phyloP scores from a whole-genome alignment of 768 basidiomycete genomes.

The Crucibulum laeve region DNA sequence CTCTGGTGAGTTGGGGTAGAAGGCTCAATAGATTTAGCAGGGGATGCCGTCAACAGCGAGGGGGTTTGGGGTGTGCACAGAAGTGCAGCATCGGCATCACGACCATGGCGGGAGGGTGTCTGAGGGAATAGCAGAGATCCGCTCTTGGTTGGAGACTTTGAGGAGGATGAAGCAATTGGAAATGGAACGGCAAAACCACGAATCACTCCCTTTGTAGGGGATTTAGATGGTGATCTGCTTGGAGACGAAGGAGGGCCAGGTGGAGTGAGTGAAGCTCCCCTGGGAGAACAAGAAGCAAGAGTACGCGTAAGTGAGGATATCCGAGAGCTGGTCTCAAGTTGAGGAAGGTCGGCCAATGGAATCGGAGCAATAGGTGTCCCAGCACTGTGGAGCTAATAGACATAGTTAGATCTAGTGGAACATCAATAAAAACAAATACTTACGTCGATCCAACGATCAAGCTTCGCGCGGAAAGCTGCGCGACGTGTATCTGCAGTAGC shows the following conservation, averaged over 20 bases:
- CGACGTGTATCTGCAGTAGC: constrained; percentile 61
- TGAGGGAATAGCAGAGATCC: constrained; percentile 51
- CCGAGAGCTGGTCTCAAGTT: constrained; percentile 46
- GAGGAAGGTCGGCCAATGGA: constrained; percentile 64
- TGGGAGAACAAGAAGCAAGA: constrained; percentile 73
- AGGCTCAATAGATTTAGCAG: constrained; percentile 37
- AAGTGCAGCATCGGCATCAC: constrained; percentile 32
- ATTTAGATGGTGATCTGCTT: constrained; percentile 28
- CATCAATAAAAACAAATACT: constrained; percentile 10
- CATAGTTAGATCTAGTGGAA: constrained; percentile 4
- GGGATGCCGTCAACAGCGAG: constrained; percentile 26
- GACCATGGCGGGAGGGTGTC: constrained; percentile 56
- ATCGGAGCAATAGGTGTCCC: constrained; percentile 44
- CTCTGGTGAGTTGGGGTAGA: constrained; percentile 66
- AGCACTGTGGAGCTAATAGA: constrained; percentile 46
- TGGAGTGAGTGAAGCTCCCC: constrained; percentile 39
- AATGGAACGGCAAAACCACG: constrained; percentile 47
- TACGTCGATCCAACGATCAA: constrained; percentile 65
- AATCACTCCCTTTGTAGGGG: constrained; percentile 29
- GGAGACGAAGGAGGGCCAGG: constrained; percentile 34
- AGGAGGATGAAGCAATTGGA: constrained; percentile 34
- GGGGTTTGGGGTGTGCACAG: constrained; percentile 46
- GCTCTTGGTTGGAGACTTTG: constrained; percentile 45
- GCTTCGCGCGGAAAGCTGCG: constrained; percentile 50
- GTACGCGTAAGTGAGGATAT: constrained; percentile 66